Evolutionary conservation across 1,139 yeast genomes (phyloP).

Genomic region (Pichia sp.): DNA sequence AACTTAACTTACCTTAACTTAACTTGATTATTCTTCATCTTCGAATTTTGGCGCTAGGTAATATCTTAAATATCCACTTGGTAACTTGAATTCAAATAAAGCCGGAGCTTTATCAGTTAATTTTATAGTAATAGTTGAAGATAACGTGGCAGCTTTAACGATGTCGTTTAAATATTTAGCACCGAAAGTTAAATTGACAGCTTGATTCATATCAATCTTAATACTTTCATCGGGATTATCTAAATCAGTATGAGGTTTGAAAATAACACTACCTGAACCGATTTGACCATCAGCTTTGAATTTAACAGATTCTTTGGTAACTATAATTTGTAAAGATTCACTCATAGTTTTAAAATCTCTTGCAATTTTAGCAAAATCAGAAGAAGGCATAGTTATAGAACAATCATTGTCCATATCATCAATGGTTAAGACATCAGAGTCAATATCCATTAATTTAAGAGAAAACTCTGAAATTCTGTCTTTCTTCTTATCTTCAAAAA

Average conservation of each 20-base stretch:
- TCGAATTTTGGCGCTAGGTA: slow-evolving; percentile 97
- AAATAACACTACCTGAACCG: slow-evolving; percentile 80
- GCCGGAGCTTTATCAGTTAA: slow-evolving; percentile 93
- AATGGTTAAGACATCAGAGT: slow-evolving; percentile 86
- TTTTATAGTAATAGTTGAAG: slow-evolving; percentile 72
- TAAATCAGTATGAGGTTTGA: slow-evolving; percentile 78
- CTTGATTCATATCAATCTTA: slow-evolving; percentile 72
- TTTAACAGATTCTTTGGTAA: slow-evolving; percentile 88
- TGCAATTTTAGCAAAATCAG: slow-evolving; percentile 83
- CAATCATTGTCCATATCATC: slow-evolving; percentile 93
- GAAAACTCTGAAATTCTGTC: slow-evolving; percentile 92
- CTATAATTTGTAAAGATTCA: slow-evolving; percentile 80
- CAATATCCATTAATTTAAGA: slow-evolving; percentile 92
- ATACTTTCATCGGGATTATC: slow-evolving; percentile 74
- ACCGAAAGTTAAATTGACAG: slow-evolving; percentile 87
- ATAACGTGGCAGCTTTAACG: slow-evolving; percentile 80
- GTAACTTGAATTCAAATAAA: slow-evolving; percentile 83
- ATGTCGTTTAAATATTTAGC: slow-evolving; percentile 85
- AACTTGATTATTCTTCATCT: slow-evolving; percentile 61
- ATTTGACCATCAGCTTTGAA: slow-evolving; percentile 89
- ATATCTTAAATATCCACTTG: slow-evolving; percentile 90
- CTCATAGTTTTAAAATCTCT: slow-evolving; percentile 82
- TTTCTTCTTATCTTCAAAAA: slow-evolving; percentile 85
- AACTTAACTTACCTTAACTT: not conserved
- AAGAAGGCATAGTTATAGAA: slow-evolving; percentile 78